Base-by-base conservation (phyloP, 768 basidiomycete species). In the Boletus reticulatus region DNA sequence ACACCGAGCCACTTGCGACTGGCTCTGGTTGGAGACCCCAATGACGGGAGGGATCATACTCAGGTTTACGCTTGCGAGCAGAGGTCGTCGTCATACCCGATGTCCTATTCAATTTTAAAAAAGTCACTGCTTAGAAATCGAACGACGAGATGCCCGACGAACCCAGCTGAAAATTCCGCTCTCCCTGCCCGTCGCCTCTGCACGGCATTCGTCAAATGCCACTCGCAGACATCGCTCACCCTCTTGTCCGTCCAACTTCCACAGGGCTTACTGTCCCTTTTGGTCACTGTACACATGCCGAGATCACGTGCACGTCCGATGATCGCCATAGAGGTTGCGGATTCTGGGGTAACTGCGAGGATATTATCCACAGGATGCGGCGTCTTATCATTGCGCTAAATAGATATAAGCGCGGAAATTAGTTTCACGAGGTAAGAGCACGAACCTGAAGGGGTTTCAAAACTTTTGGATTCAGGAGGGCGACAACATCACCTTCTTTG, bases 211-310 rank as follows among this genome's bases (percentile, higher is more conserved):
- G 92, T 87, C 39, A 98, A 70, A 73, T 99, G 97, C 72, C 83
- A 99, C 42, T 98, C 95, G 71, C 97, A 99, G 4, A 90, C 86
- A 19, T 90, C 87, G 68, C 84, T 80, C 63, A 89, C 80, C 29
- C 94, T 86, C 60, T 87, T 92, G 73, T 99, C 96, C 48, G 86
- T 92, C 96, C 96, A 98, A 51, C 84, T 81, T 10, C 85, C 85
- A 62, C 97, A 98, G 2, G 78, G 63, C 48, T 87, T 87, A 1
- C 94, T 93, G 55, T 96, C 93, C 50, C 82, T 80, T 66, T 88
- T 90, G 43, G 77, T 65, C 11, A 89, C 94, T 3, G 73, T 76
- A 65, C 97, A 99, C 76, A 85, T 85, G 0, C 94, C 92, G 2
- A 98, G 80, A 68, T 99, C 94, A 27, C 80, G 80, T 13, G 93